Conservation (phyloP, 139 green algal species). For the Auxenochlorella pyrenoidosa region DNA sequence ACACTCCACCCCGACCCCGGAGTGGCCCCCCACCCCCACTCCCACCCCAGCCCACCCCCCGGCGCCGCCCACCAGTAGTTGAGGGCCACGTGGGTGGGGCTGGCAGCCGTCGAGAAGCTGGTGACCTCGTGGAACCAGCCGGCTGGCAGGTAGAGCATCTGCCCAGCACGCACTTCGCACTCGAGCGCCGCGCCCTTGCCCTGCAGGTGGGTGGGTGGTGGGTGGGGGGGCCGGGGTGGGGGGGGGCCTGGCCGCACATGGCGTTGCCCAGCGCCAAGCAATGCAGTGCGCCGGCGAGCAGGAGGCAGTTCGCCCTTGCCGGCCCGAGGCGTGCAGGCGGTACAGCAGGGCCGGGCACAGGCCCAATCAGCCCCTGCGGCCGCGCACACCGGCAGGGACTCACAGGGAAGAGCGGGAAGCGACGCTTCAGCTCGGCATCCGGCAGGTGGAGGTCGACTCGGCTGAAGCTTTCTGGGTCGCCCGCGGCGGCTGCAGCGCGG, state of each 20-base stretch:
- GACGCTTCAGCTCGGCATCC: constrained; percentile 43
- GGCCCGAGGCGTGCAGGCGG: too few species aligned
- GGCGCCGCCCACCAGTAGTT: constrained; percentile 83
- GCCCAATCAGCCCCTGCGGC: too few species aligned
- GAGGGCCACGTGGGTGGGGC: constrained; percentile 75
- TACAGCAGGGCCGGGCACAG: too few species aligned
- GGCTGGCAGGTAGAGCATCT: constrained; percentile 85
- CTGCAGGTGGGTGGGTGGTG: background rate
- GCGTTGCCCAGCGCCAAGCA: too few species aligned
- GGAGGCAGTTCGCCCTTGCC: background rate
- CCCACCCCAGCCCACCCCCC: too few species aligned
- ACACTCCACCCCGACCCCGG: too few species aligned
- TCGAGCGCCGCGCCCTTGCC: constrained; percentile 58
- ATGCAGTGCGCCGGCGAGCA: too few species aligned
- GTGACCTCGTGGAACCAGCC: constrained; percentile 94
- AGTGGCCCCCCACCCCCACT: too few species aligned
- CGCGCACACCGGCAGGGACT: too few species aligned
- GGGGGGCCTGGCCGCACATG: too few species aligned
- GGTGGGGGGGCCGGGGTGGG: background rate
- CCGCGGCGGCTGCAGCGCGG: constrained; percentile 9
- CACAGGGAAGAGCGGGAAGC: constrained; percentile 74
- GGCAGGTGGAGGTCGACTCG: constrained; percentile 50
- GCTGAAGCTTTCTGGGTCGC: constrained; percentile 68
- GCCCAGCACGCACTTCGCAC: constrained; percentile 54
- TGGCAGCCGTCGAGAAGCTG: background rate